A percentile compares a stretch with the other conserved stretches of the same genome.
Evolutionary conservation across 179 eudicot species (phyloP).

Genomic region (Sideroxylon spinosum): DNA sequence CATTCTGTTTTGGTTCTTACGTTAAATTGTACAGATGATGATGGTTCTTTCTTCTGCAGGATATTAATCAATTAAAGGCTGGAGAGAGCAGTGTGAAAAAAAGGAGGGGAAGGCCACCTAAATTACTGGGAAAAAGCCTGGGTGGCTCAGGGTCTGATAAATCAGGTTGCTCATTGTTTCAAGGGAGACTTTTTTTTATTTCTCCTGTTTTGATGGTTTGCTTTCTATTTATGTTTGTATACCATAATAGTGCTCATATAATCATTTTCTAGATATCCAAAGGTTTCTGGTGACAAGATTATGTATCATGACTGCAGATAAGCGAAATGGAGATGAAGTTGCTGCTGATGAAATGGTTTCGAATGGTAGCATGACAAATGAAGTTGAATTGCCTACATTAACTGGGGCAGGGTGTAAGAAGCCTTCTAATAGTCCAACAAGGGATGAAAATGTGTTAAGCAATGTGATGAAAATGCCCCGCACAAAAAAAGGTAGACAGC

Average conservation of each 20-base stretch:
- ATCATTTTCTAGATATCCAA: neutral
- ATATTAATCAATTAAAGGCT: conserved; percentile 5
- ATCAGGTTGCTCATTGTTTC: too few relatives aligned
- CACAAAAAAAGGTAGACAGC: conserved; percentile 20
- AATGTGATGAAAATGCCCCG: conserved; percentile 13
- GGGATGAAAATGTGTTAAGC: conserved; percentile 14
- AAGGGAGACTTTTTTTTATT: too few relatives aligned
- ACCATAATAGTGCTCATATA: neutral
- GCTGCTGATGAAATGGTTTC: conserved; percentile 20
- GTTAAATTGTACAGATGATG: neutral
- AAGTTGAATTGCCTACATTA: conserved; percentile 24
- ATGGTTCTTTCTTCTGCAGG: conserved; percentile 10
- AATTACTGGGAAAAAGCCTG: conserved; percentile 8
- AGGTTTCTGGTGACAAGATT: neutral
- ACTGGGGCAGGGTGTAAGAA: conserved; percentile 24
- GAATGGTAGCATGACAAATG: conserved; percentile 21
- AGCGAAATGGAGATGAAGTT: conserved; percentile 15
- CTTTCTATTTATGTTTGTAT: too few relatives aligned
- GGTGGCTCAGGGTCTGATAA: conserved; percentile 28
- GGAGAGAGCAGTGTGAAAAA: conserved; percentile 18
- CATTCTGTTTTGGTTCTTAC: neutral
- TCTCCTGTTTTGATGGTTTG: too few relatives aligned
- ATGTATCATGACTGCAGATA: neutral
- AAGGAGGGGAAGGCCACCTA: conserved; percentile 53
- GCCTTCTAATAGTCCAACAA: conserved; percentile 18